These are phyloP conservation scores for Metschnikowia cubensis DNA, from an alignment of 805 yeast genomes.

Conservation along the genomic window DNA sequence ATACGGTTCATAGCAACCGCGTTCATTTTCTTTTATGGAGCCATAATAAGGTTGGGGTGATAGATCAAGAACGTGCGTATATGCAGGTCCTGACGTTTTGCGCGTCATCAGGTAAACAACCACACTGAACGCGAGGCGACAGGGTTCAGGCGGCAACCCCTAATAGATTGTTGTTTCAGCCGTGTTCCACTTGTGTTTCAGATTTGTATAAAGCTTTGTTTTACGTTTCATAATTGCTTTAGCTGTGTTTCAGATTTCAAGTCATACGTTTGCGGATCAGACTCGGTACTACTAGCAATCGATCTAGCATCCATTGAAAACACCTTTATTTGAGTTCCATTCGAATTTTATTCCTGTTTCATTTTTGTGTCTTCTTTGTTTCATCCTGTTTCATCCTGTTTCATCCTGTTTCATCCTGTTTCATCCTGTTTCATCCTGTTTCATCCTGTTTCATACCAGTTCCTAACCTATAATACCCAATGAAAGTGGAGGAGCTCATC, in stretches of 20 bases:
- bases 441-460: not conserved
- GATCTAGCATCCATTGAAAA: too few relatives aligned
- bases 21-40: not conserved
- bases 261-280: too few relatives aligned
- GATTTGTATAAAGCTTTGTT: not conserved
- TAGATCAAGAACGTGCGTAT: not conserved
- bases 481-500: slow-evolving; percentile 94
- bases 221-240: not conserved
- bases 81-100: not conserved
- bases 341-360: not conserved
- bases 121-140: not conserved
- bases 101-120: slow-evolving; percentile 1
- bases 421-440: not conserved
- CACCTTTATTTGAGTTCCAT: too few relatives aligned
- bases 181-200: not conserved
- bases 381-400: not conserved
- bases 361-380: not conserved
- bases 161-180: not conserved
- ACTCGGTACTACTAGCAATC: too few relatives aligned
- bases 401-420: not conserved
- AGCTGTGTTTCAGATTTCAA: not conserved
- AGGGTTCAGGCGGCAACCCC: not conserved
- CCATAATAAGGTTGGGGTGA: not conserved
- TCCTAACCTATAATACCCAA: slow-evolving; percentile 20
- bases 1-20: too few relatives aligned